A percentile compares a stretch with the other conserved stretches of the same genome.
Evolutionary conservation across 768 basidiomycete genomes (phyloP).

Genomic region (Boletus rex-veris): DNA sequence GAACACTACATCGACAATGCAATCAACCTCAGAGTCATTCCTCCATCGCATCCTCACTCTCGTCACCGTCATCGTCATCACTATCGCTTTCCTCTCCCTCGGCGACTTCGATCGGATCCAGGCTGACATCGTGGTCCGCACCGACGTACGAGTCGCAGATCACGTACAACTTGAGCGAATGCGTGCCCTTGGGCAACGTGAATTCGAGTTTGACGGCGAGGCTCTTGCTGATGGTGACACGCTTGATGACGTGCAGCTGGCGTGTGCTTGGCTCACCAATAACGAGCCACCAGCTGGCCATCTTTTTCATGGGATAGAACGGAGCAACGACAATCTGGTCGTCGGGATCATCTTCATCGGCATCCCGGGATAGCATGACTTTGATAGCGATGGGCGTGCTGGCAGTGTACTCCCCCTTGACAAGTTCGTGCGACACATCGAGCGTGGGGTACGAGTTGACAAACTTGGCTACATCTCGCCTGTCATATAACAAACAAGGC

Average conservation of each 20-base stretch:
- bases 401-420: constrained; percentile 82
- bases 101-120: constrained; percentile 81
- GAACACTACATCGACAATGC: background rate
- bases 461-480: constrained; percentile 92
- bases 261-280: constrained; percentile 80
- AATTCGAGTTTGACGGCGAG: constrained; percentile 89
- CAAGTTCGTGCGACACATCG: constrained; percentile 85
- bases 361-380: constrained; percentile 77
- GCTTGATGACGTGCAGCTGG: constrained; percentile 79
- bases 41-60: constrained; percentile 57
- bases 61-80: constrained; percentile 48
- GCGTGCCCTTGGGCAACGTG: constrained; percentile 78
- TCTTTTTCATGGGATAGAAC: constrained; percentile 85
- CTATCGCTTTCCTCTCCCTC: constrained; percentile 88
- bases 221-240: constrained; percentile 72
- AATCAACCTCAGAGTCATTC: constrained; percentile 31
- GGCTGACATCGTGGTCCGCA: constrained; percentile 85
- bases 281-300: constrained; percentile 97
- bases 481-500: constrained; percentile 27
- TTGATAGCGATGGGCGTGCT: constrained; percentile 79
- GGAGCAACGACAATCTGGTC: constrained; percentile 91
- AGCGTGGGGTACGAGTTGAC: constrained; percentile 98
- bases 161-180: constrained; percentile 80
- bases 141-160: constrained; percentile 92
- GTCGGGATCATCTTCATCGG: constrained; percentile 68